Percentiles rank a stretch among this genome's conserved stretches.
Conservation (phyloP, 441 rosid species). For the Gossypium davidsonii region DNA sequence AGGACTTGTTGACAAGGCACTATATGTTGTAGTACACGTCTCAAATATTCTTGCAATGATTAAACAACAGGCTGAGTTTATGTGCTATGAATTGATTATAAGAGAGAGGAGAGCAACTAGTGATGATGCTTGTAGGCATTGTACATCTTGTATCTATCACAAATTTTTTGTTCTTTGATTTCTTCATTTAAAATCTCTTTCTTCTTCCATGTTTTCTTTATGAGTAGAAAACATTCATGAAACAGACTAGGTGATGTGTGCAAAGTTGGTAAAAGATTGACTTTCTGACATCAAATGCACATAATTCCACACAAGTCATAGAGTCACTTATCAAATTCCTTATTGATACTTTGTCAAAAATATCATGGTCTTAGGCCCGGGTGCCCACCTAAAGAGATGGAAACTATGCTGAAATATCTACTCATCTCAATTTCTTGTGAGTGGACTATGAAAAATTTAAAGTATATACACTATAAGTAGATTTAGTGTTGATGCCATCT, state of each 20-base stretch:
- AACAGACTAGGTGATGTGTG: neutral
- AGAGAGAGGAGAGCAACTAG: no score
- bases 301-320: neutral
- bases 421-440: neutral
- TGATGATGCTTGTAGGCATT: no score
- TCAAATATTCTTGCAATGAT: neutral
- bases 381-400: neutral
- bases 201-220: no score
- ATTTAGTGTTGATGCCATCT: neutral
- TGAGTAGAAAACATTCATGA: neutral
- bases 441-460: neutral
- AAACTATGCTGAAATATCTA: slow-evolving; percentile 4
- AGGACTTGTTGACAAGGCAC: neutral
- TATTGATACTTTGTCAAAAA: neutral
- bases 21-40: neutral
- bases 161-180: no score
- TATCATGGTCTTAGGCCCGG: neutral
- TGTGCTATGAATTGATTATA: no score
- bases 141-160: no score
- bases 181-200: no score
- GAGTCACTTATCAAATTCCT: neutral
- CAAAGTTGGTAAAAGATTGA: neutral
- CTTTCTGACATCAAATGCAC: neutral
- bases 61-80: neutral
- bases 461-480: neutral